Evolutionary conservation across 805 yeast genomes (phyloP).

Genomic region (Lachancea sp.): DNA sequence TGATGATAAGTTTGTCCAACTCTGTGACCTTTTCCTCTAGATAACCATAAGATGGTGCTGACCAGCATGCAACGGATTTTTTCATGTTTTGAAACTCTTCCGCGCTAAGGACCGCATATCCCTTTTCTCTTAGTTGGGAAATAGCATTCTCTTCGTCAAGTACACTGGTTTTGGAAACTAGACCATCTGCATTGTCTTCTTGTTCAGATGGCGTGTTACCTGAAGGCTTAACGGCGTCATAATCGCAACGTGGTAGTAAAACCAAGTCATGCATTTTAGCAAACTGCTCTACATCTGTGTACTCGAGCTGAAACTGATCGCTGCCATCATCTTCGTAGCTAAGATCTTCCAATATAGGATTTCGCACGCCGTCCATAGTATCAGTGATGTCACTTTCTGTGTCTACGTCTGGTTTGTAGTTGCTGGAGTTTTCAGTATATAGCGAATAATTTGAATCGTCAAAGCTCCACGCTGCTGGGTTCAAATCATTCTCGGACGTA

Average conservation of each 20-base stretch:
- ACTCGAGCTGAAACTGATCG: not conserved
- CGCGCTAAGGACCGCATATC: not conserved
- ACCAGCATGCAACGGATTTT: not conserved
- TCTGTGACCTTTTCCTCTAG: conserved; percentile 1
- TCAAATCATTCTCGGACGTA: not conserved
- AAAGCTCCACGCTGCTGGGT: not conserved
- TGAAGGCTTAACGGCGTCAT: not conserved
- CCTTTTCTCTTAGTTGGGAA: not conserved
- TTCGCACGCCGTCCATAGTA: conserved; percentile 9
- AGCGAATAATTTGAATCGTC: conserved; percentile 2
- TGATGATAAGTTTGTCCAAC: not conserved
- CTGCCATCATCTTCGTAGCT: conserved; percentile 1
- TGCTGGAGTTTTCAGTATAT: conserved; percentile 20
- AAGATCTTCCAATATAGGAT: conserved; percentile 7
- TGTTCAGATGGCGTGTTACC: too few relatives aligned
- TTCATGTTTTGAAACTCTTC: conserved; percentile 1
- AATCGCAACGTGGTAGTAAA: conserved; percentile 23
- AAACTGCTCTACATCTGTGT: not conserved
- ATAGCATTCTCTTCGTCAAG: not conserved
- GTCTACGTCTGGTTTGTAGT: conserved; percentile 9
- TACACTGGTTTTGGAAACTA: not conserved
- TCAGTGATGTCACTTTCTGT: conserved; percentile 11
- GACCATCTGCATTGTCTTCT: not conserved
- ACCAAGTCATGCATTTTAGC: conserved; percentile 30
- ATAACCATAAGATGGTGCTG: not conserved